phyloP scores from a whole-genome alignment of 2,329 filamentous ascomycete species.

The Piedraia hortae region DNA sequence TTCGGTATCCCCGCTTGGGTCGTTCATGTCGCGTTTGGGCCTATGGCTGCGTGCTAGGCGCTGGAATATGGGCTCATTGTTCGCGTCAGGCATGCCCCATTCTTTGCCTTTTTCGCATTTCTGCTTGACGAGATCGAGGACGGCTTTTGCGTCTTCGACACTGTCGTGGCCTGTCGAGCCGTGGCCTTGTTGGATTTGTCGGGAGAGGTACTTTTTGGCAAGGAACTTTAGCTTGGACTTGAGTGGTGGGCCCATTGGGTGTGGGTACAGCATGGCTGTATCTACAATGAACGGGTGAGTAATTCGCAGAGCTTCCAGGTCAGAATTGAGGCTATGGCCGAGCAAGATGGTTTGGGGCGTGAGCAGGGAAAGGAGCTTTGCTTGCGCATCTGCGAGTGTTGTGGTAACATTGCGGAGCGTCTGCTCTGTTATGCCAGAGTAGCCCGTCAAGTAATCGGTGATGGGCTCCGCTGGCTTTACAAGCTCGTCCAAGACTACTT shows the following conservation, averaged over 20 bases:
- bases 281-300: slow-evolving; percentile 86
- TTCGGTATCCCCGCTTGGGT: slow-evolving; percentile 15
- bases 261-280: slow-evolving; percentile 69
- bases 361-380: slow-evolving; percentile 40
- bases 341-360: slow-evolving; percentile 45
- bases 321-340: slow-evolving; percentile 58
- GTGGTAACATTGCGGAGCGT: slow-evolving; percentile 67
- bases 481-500: slow-evolving; percentile 59
- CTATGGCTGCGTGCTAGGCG: slow-evolving; percentile 29
- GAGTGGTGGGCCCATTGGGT: slow-evolving; percentile 64
- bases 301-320: slow-evolving; percentile 58
- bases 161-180: slow-evolving; percentile 61
- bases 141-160: slow-evolving; percentile 72
- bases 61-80: slow-evolving; percentile 70
- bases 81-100: slow-evolving; percentile 59
- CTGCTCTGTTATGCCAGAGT: slow-evolving; percentile 67
- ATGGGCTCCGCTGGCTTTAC: slow-evolving; percentile 80
- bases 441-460: slow-evolving; percentile 63
- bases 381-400: slow-evolving; percentile 56
- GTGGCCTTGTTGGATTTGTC: slow-evolving; percentile 60
- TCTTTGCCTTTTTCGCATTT: slow-evolving; percentile 80
- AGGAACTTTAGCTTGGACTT: slow-evolving; percentile 83
- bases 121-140: slow-evolving; percentile 74
- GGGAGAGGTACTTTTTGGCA: slow-evolving; percentile 54
- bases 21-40: slow-evolving; percentile 15